phyloP scores from a whole-genome alignment of 2,329 filamentous ascomycete genomes.

The Lecanicillium sp. region DNA sequence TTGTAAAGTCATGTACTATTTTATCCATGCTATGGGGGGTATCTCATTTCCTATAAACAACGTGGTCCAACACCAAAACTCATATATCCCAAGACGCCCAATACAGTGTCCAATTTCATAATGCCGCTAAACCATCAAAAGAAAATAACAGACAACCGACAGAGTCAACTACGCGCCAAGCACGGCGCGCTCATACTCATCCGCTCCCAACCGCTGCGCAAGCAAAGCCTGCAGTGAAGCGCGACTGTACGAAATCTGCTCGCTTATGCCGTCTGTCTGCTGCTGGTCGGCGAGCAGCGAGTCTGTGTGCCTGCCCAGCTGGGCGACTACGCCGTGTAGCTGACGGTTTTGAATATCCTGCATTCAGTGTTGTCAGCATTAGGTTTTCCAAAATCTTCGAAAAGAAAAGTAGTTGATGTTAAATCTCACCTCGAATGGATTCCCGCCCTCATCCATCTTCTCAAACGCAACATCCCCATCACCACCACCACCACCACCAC shows the following conservation, averaged over 20 bases:
- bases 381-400: too few relatives aligned
- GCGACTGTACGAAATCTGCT: constrained; percentile 38
- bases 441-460: constrained; percentile 6
- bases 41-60: not conserved
- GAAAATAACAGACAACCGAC: too few relatives aligned
- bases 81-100: too few relatives aligned
- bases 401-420: too few relatives aligned
- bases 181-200: constrained; percentile 40
- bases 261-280: constrained; percentile 44
- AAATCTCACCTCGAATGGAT: constrained; percentile 22
- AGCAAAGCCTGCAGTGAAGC: constrained; percentile 43
- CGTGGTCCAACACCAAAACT: too few relatives aligned
- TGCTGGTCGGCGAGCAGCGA: constrained; percentile 46
- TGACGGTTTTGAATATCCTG: constrained; percentile 34
- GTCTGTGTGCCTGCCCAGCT: constrained; percentile 48
- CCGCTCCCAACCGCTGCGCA: constrained; percentile 34
- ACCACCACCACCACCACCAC: constrained; percentile 4
- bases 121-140: too few relatives aligned
- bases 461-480: constrained; percentile 11
- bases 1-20: not conserved
- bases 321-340: constrained; percentile 34
- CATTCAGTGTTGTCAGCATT: constrained; percentile 3
- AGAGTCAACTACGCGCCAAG: constrained; percentile 32
- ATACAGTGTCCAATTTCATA: not conserved
- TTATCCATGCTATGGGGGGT: not conserved